Evolutionary conservation across 2,329 filamentous ascomycete genomes (phyloP).

Genomic region (Ophiobolus disseminans): DNA sequence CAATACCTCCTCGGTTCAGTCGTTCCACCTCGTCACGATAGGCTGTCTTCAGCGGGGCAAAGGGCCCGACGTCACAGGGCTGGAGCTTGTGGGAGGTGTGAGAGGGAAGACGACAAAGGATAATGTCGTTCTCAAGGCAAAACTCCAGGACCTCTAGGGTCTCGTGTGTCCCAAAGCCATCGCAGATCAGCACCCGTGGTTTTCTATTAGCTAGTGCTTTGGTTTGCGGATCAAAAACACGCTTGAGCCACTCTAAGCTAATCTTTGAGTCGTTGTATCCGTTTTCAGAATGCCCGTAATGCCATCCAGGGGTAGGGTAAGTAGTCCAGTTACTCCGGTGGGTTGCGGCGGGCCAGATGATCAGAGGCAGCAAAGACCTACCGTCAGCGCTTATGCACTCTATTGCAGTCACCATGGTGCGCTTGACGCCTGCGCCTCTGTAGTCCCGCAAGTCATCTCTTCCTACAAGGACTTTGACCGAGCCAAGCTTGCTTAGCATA

Average conservation of each 20-base stretch:
- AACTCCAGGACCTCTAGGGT: constrained; percentile 43
- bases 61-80: constrained; percentile 9
- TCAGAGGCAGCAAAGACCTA: too few species aligned
- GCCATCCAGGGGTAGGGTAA: constrained; percentile 21
- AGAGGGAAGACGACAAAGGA: neutral
- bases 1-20: constrained; percentile 9
- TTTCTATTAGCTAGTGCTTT: constrained; percentile 34
- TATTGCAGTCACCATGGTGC: too few species aligned
- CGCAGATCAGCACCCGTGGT: constrained; percentile 37
- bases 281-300: constrained; percentile 14
- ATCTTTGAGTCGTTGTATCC: constrained; percentile 38
- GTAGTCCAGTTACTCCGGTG: too few species aligned
- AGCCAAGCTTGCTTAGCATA: too few species aligned
- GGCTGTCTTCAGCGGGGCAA: constrained; percentile 14
- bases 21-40: constrained; percentile 13
- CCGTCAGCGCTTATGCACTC: too few species aligned
- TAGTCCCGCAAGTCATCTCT: too few species aligned
- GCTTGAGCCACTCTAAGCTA: constrained; percentile 45
- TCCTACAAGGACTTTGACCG: too few species aligned
- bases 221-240: constrained; percentile 46
- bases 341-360: too few species aligned
- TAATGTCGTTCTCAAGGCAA: constrained; percentile 38
- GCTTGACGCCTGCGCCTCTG: too few species aligned
- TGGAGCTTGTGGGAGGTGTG: too few species aligned
- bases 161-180: too few species aligned